Base-by-base conservation (phyloP, 257 asterid species). In the Penstemon barbatus region DNA sequence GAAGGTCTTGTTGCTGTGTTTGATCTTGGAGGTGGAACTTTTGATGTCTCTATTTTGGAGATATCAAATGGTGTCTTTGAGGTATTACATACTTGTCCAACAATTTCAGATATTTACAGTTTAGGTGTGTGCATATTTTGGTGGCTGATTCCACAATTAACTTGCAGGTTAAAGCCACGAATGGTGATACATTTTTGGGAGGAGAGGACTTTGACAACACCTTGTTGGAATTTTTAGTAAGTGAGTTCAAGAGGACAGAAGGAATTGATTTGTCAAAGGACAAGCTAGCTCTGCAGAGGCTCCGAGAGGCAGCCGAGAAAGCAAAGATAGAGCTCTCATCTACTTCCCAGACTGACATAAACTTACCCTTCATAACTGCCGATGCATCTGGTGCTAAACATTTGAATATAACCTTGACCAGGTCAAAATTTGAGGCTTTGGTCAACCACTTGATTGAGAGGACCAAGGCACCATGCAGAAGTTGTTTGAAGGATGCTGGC, bases 131-230 rank as follows among this genome's bases (percentile, higher is more conserved):
- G 12, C 50, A 19, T 39, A 25, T 42, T 57, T 9, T 54, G 37
- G 39, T 18, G 19, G 64, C 71, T 80, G 74, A 69, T 19, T 33
- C 15, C 4, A 11, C 18, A 15, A 57, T 33, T 65, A 9, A 39
- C 3, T 7, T 81, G 60, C 82, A 87, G 94, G 94, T 87, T 53
- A 87, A 88, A 88, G 92, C 96, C 42, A 86, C 92, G 0, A 88
- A 88, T 9, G 96, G 96, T 62, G 96, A 86, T 79, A 88, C 96
- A 1, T 88, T 86, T 72, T 78, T 88, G 76, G 96, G 96, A 48
- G 96, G 96, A n/a, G 92, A 88, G 79, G 96, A 88, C 57, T 88
- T 88, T 7, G 96, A 88, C 58, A 88, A 86, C 69, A 62, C 90
- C 56, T 49, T 88, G 6, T 69, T 88, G 74, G 96, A 86, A 62